These are phyloP conservation scores for Trichophyton verrucosum DNA, from an alignment of 2,329 filamentous ascomycete species.

Conservation along the genomic window DNA sequence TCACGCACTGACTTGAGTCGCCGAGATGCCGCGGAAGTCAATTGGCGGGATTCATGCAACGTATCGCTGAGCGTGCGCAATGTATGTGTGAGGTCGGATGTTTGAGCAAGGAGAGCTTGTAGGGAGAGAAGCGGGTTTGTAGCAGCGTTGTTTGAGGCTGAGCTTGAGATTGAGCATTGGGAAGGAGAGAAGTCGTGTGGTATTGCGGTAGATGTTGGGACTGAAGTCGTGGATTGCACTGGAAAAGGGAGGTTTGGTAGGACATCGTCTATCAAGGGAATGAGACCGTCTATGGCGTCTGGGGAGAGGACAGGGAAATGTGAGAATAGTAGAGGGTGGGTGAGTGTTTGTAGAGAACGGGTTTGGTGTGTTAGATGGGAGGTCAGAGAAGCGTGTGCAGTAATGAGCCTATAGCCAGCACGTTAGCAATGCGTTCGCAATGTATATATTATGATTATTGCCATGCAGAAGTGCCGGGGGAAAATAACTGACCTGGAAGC, in stretches of 20 bases:
- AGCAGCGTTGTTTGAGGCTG: constrained; percentile 15
- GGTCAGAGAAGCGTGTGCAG: constrained; percentile 46
- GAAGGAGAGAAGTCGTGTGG: constrained; percentile 19
- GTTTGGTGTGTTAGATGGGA: constrained; percentile 50
- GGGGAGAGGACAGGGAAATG: constrained; percentile 41
- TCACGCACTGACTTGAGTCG: constrained; percentile 71
- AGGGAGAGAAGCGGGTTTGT: constrained; percentile 50
- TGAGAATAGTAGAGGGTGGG: constrained; percentile 47
- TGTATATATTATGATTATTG: background rate
- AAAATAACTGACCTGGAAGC: constrained; percentile 37
- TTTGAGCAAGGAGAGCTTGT: constrained; percentile 56
- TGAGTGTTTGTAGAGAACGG: constrained; percentile 46
- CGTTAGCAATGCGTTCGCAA: constrained; percentile 1
- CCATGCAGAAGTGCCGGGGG: background rate
- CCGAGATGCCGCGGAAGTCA: constrained; percentile 66
- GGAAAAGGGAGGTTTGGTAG: constrained; percentile 42
- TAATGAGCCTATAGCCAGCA: constrained; percentile 38
- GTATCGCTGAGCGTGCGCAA: constrained; percentile 81
- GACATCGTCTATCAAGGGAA: constrained; percentile 44
- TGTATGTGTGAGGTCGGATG: constrained; percentile 61
- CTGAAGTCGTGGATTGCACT: constrained; percentile 13
- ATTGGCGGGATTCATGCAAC: constrained; percentile 85
- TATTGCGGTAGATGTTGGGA: background rate
- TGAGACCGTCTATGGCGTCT: constrained; percentile 44
- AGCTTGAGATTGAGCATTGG: background rate